Base-by-base conservation (phyloP, 495 filamentous ascomycete species). In the Penicillium argentinense region DNA sequence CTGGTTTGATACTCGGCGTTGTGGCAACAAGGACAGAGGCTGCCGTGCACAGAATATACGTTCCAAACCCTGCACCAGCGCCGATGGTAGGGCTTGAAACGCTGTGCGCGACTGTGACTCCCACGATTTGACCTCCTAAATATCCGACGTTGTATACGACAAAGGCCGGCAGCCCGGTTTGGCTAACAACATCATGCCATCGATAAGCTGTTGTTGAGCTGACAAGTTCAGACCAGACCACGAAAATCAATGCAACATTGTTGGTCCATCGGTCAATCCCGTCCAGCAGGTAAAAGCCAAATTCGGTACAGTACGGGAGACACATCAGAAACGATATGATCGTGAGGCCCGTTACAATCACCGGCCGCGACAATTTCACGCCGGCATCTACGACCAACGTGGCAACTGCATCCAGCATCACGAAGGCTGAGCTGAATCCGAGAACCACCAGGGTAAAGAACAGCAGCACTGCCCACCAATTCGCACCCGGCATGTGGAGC, bases 401-500 rank as follows among this genome's bases (percentile, higher is more conserved):
- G 9, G 59, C 52, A 3, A 47, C 52, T 7, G 56, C 59, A 25
- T 62, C 55, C 17, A 59, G 52, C 59, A 62, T 62, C 28, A 59
- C 59, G 18, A 62, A 62, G 1, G 59, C 55, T 0, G 55, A 62
- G 21, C 52, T 56, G 12, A 62, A 62, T 0, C 55, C 55, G 11
- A 62, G 49, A 1, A 62, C 59, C 9, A 62, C 59, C 9, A 69
- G 53, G 0, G 66, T 69, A 57, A 67, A 60, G 43, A 72, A 72
- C 0, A 69, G 47, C 5, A 69, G 54, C 14, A 68, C 50, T 1
- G 67, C 63, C 64, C 66, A 71, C 49, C 62, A 69, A 29, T 71
- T 72, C 9, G 68, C 45, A 9, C 60, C 68, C 3, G 67, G 68
- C 64, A 72, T 69, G 25, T 67, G 57, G 2, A 63, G 33, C 5